Evolutionary conservation across 2,329 filamentous ascomycete genomes (phyloP), one percentile per base, ranked within the genome.

Genomic region (Mycosphaerella sp.): DNA sequence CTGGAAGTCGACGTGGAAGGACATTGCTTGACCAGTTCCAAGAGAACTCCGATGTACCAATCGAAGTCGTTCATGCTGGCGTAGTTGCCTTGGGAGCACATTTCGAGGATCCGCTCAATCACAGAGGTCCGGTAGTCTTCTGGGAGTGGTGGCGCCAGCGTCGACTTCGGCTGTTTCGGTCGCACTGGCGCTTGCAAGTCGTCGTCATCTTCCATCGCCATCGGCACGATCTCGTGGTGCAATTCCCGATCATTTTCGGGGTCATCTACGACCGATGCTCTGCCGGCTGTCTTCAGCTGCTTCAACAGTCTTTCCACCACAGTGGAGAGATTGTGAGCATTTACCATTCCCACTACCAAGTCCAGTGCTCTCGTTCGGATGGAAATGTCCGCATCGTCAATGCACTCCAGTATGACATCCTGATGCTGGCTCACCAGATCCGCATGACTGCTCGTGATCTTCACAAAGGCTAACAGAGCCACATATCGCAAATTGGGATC

Each of bases 401-500:
- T 89, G 68, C 93, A 98, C 65, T 95, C 87, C 69, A 98, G 78
- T 59, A 98, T 96, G 45, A 97, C 92, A 71, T 97, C 92, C 69
- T 95, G 89, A 68, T 98, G 93, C 68, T 92, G 81, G 4, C 89
- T 85, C 29, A 98, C 93, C 32, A 98, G 80, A 67, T 85, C 84
- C 2, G 92, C 87, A 68, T 98, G 91, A 0, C 91, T 93, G 17
- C 81, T 72, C 31, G 95, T 92, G 63, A 98, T 95, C 68, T 91
- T 92, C 69, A 95, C 95, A 73, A 98, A 95, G 1, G 93, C 92
- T 57, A 98, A 79, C 48, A 98, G 76, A 1, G 93, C 92, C 64
- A 98, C 93, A 66, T 96, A 98, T 85, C 95, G 96, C 63, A 98
- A 76, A 69, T 98, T 98, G 7, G 92, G 87, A 69, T 98, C 93